Conservation (phyloP, 202 grass and related monocot species). For the Miscanthus sacchariflorus region DNA sequence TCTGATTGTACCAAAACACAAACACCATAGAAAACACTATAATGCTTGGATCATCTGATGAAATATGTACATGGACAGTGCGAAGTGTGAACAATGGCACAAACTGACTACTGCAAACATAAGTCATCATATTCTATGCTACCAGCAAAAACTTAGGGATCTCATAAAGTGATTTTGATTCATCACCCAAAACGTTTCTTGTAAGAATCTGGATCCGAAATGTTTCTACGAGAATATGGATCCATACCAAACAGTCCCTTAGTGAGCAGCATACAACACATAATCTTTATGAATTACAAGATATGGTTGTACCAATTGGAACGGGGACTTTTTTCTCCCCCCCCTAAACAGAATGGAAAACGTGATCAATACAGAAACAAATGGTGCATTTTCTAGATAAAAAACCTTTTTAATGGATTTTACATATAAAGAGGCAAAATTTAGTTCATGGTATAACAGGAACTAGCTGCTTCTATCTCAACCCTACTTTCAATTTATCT, state of each 20-base stretch:
- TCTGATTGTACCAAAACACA: not conserved
- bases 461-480: conserved; percentile 61
- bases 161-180: too few species aligned
- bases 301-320: not conserved
- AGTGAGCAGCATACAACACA: too few species aligned
- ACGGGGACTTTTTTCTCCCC: too few species aligned
- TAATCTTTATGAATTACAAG: not conserved
- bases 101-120: not conserved
- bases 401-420: conserved; percentile 33
- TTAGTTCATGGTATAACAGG: conserved; percentile 32
- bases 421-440: conserved; percentile 45
- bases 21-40: not conserved
- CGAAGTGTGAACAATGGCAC: not conserved
- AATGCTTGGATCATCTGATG: not conserved
- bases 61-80: not conserved
- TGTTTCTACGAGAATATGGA: too few species aligned
- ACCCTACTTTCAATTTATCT: conserved; percentile 80
- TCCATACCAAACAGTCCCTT: too few species aligned
- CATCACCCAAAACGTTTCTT: too few species aligned
- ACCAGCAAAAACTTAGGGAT: too few species aligned
- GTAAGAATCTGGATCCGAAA: too few species aligned
- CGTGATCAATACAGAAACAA: conserved; percentile 9
- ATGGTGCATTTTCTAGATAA: not conserved
- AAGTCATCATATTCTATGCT: not conserved
- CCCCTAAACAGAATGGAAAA: not conserved